Percentiles rank a stretch among this genome's conserved stretches.
Evolutionary conservation across 129 eudicot genomes (phyloP).

Genomic region (Centrapalus pauciflorus): DNA sequence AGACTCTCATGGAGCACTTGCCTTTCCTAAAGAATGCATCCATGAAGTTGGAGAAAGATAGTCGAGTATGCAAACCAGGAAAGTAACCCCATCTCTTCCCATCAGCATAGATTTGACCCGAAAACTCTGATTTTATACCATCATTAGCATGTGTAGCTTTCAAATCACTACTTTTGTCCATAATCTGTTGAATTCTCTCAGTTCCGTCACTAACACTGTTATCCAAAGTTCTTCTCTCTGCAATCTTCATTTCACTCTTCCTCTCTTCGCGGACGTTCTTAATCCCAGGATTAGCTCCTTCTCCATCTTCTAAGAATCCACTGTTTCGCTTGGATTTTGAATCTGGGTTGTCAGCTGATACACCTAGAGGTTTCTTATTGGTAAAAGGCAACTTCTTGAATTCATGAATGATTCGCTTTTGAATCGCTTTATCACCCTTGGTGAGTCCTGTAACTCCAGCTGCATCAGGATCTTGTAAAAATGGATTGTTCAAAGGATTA

Average conservation of each 20-base stretch:
- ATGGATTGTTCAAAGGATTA: constrained; percentile 72
- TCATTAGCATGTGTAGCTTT: constrained; percentile 13
- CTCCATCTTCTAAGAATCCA: neutral
- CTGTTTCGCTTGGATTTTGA: constrained; percentile 12
- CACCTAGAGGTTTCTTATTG: constrained; percentile 36
- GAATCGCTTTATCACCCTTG: constrained; percentile 61
- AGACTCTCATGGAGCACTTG: constrained; percentile 69
- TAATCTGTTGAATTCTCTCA: constrained; percentile 8
- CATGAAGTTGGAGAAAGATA: constrained; percentile 75
- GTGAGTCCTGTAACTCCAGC: constrained; percentile 64
- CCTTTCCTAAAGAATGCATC: constrained; percentile 72
- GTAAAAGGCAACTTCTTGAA: constrained; percentile 50
- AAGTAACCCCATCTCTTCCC: constrained; percentile 95
- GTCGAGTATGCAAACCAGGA: constrained; percentile 59
- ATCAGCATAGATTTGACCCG: constrained; percentile 58
- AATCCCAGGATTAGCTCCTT: constrained; percentile 8
- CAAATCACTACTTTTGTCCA: neutral
- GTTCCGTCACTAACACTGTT: constrained; percentile 10
- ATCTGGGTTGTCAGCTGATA: constrained; percentile 8
- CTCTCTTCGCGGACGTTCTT: constrained; percentile 3
- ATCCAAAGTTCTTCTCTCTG: constrained; percentile 47
- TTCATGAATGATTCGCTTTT: constrained; percentile 49
- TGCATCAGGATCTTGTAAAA: constrained; percentile 92
- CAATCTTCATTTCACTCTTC: constrained; percentile 30
- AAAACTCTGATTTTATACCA: constrained; percentile 26